A percentile compares a stretch with the other conserved stretches of the same genome.
phyloP scores from a whole-genome alignment of 371 early-diverging fungal genomes.

The Apophysomyces elegans region DNA sequence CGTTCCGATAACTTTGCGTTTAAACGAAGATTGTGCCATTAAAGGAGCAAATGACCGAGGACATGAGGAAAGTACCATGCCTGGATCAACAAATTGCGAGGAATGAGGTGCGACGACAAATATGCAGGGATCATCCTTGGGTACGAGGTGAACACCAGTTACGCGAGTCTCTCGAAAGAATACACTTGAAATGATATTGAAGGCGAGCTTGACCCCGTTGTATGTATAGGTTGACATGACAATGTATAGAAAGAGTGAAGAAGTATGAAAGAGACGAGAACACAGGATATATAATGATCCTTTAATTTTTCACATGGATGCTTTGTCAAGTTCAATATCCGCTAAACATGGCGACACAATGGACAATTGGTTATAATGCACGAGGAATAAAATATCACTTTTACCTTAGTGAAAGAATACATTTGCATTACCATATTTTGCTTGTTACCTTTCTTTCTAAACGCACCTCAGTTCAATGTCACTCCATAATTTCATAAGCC shows the following conservation, averaged over 20 bases:
- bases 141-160: slow-evolving; percentile 76
- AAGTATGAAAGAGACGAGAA: slow-evolving; percentile 1
- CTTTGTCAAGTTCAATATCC: no score
- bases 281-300: neutral
- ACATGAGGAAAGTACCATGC: slow-evolving; percentile 74
- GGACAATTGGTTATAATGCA: no score
- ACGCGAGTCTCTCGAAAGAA: slow-evolving; percentile 81
- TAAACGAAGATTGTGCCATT: slow-evolving; percentile 75
- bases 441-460: no score
- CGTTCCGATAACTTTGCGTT: slow-evolving; percentile 70
- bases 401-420: no score
- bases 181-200: slow-evolving; percentile 48
- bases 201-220: slow-evolving; percentile 27
- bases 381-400: no score
- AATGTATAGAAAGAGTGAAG: neutral
- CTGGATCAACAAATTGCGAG: slow-evolving; percentile 73
- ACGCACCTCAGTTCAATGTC: no score
- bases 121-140: slow-evolving; percentile 74
- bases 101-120: slow-evolving; percentile 89
- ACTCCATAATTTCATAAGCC: no score
- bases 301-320: slow-evolving; percentile 1
- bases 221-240: slow-evolving; percentile 27
- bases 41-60: slow-evolving; percentile 74
- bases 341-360: no score
- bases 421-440: no score